Conservation (phyloP, 208 protist genomes). For the Leishmania major region DNA sequence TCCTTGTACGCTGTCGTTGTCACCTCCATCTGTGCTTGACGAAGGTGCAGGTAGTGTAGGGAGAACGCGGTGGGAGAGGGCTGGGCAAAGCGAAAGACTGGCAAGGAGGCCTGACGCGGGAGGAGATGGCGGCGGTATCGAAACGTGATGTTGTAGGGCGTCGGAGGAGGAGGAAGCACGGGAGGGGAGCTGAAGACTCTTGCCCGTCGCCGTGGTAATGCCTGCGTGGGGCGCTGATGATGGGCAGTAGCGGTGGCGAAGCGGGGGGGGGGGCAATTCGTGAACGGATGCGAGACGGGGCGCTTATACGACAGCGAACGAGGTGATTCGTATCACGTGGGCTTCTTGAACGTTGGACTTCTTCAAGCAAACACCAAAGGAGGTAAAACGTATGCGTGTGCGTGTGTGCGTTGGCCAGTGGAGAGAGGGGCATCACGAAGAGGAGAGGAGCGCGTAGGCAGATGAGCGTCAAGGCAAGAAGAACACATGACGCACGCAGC, state of each 20-base stretch:
- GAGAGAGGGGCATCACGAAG: not conserved
- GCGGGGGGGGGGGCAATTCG: no score
- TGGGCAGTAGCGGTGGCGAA: not conserved
- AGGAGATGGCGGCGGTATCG: not conserved
- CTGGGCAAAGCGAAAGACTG: not conserved
- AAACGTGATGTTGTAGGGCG: slow-evolving; percentile 1
- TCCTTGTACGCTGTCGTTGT: slow-evolving; percentile 70
- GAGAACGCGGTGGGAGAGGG: not conserved
- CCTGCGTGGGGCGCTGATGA: not conserved
- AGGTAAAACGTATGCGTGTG: not conserved
- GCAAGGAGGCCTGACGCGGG: not conserved
- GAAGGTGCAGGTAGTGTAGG: not conserved
- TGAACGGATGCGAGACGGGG: not conserved
- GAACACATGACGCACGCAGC: not conserved
- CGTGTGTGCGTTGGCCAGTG: not conserved
- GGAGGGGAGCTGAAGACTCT: not conserved
- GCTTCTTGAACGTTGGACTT: not conserved
- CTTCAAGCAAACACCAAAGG: not conserved
- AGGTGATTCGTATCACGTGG: not conserved
- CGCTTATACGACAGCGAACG: not conserved
- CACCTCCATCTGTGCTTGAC: slow-evolving; percentile 22
- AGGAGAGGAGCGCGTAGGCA: not conserved
- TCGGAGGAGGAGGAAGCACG: not conserved
- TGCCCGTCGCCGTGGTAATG: not conserved
- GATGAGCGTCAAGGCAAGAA: no score